Base-by-base conservation (phyloP, 257 asterid genomes). In the Lycium barbarum region DNA sequence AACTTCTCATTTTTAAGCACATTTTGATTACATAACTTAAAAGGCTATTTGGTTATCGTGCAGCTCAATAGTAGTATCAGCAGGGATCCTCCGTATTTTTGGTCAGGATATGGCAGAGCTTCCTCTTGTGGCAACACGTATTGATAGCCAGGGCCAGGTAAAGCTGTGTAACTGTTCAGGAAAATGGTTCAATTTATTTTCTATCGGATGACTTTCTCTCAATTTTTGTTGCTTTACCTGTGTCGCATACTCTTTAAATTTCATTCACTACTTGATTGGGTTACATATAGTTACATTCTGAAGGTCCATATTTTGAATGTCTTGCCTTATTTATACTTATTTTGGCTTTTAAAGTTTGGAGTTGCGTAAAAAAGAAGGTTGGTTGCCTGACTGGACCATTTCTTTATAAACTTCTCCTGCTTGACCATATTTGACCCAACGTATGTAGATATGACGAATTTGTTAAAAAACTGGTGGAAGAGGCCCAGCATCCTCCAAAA, bases 71-170 rank as follows among this genome's bases (percentile, higher is more conserved):
- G 98, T 97, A 86, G 95, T 93, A 87, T 97, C 98, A 84, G 98
- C 98, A 81, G 98, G 91, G 33, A 95, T 95, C 90, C 89, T 97
- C 83, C 92, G 99, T 83, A 88, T 97, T 84, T 97, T 97, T 83
- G 99, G 99, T 85, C 91, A 90, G 90, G 97, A 95, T 81, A 85
- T 93, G 45, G 98, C 99, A 61, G 99, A 97, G 86, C 95, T 97
- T 81, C 99, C 99, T 82, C 87, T 95, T 87, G 99, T 93, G 86
- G 99, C 99, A 76, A 97, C 98, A 15, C 93, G 94, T 53, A 89
- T 68, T 43, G 93, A 91, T 81, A 82, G 89, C 85, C 98, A 95
- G 88, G 94, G 98, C 80, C 95, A 94, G 96, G 99, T 93, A 87
- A 88, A 90, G 85, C 14, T 22, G 11, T 76, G 45, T 6, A 51